Conservation (phyloP, 2,329 filamentous ascomycete species). For the Ophiostoma novo-ulmi region DNA sequence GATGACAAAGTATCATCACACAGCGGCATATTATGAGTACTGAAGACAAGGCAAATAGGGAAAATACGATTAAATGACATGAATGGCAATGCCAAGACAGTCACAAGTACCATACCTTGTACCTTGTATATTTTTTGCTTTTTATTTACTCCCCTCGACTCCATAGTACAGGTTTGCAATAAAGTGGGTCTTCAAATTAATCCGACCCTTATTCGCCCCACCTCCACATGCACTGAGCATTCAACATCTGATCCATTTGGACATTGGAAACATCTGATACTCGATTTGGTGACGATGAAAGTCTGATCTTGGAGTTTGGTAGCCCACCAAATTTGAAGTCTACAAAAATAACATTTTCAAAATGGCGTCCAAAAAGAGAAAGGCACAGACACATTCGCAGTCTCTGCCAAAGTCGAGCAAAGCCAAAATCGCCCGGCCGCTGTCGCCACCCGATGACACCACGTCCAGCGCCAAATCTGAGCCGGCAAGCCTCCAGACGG, state of each 20-base stretch:
- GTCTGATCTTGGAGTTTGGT: no score
- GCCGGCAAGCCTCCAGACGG: slow-evolving; percentile 44
- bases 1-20: background rate
- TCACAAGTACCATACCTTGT: background rate
- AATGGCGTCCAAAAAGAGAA: background rate
- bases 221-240: slow-evolving; percentile 2
- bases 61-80: background rate
- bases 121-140: background rate
- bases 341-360: no score
- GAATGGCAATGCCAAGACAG: slow-evolving; percentile 1
- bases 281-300: background rate
- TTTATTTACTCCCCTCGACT: background rate
- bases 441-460: slow-evolving; percentile 7
- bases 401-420: background rate
- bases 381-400: slow-evolving; percentile 10
- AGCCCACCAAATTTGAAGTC: no score
- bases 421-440: slow-evolving; percentile 5
- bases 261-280: background rate
- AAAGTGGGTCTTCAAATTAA: slow-evolving; percentile 8
- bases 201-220: slow-evolving; percentile 8
- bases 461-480: background rate
- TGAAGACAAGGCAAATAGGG: background rate
- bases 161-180: background rate
- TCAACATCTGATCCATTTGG: background rate
- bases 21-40: background rate